Percentiles rank a stretch among this genome's conserved stretches.
These are phyloP conservation scores for Diaporthe sp. DNA, from an alignment of 2,329 filamentous ascomycete species.

Conservation along the genomic window DNA sequence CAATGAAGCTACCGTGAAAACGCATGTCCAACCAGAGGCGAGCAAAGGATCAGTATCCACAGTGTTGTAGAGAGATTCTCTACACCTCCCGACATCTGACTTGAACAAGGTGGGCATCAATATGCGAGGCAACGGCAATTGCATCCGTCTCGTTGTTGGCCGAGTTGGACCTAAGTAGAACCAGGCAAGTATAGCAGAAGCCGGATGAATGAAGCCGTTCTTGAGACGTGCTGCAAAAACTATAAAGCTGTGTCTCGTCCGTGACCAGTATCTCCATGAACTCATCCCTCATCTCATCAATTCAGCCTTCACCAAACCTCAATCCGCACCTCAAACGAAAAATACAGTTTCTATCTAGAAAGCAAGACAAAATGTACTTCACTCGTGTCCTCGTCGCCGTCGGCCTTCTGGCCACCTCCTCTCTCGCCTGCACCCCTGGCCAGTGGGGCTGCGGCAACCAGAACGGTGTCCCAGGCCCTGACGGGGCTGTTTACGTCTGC, in stretches of 20 bases:
- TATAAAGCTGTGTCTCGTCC: background rate
- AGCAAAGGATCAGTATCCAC: too few relatives aligned
- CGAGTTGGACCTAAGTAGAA: background rate
- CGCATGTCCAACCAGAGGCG: background rate
- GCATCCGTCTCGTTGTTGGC: background rate
- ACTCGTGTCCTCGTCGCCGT: constrained; percentile 10
- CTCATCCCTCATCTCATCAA: background rate
- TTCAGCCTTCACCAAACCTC: background rate
- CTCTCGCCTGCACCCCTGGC: constrained; percentile 20
- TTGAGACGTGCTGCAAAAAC: accelerated
- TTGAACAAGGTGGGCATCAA: background rate
- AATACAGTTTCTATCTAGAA: background rate
- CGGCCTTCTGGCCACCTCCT: constrained; percentile 19
- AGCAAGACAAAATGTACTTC: constrained; percentile 22
- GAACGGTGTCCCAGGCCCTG: constrained; percentile 21
- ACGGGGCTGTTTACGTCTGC: constrained; percentile 29
- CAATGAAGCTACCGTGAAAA: background rate
- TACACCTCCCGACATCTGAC: background rate
- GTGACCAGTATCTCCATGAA: background rate
- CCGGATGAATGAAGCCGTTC: background rate
- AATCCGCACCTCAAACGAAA: background rate
- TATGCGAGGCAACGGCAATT: background rate
- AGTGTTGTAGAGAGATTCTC: background rate
- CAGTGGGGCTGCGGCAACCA: constrained; percentile 27
- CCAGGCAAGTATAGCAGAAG: background rate